Percentiles rank a stretch among this genome's conserved stretches.
Conservation (phyloP, 371 early-diverging fungal species). For the Syncephalastrum sp. region DNA sequence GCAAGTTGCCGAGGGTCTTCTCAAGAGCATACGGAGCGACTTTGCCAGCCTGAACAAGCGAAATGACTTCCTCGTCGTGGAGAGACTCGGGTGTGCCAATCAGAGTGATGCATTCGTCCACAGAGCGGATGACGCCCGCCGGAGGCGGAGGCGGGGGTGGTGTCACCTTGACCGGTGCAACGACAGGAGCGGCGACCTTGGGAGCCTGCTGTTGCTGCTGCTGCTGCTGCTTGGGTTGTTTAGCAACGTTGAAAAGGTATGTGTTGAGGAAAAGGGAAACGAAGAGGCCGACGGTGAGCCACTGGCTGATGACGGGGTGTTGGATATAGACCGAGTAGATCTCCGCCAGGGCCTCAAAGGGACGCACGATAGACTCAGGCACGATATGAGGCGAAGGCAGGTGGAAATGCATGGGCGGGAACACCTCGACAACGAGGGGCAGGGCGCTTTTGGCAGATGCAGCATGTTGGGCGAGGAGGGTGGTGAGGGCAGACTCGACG, state of each 20-base stretch:
- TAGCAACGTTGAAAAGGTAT: slow-evolving; percentile 63
- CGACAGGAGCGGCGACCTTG: neutral
- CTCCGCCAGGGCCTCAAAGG: slow-evolving; percentile 47
- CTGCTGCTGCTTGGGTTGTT: slow-evolving; percentile 44
- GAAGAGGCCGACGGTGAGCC: slow-evolving; percentile 52
- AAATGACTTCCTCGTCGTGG: slow-evolving; percentile 76
- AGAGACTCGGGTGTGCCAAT: slow-evolving; percentile 49
- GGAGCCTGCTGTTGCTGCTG: slow-evolving; percentile 17
- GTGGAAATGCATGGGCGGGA: slow-evolving; percentile 62
- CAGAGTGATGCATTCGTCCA: slow-evolving; percentile 65
- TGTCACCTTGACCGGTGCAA: slow-evolving; percentile 6
- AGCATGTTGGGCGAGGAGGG: slow-evolving; percentile 44
- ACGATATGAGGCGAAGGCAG: slow-evolving; percentile 27
- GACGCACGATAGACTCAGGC: slow-evolving; percentile 38
- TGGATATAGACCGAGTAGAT: slow-evolving; percentile 57
- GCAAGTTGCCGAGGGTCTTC: slow-evolving; percentile 70
- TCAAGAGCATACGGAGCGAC: slow-evolving; percentile 86
- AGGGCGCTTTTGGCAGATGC: slow-evolving; percentile 35
- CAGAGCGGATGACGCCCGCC: slow-evolving; percentile 46
- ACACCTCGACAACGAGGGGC: slow-evolving; percentile 62
- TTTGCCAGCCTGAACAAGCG: slow-evolving; percentile 69
- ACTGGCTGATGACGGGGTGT: slow-evolving; percentile 65
- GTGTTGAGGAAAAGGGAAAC: slow-evolving; percentile 66
- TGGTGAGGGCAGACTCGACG: slow-evolving; percentile 42
- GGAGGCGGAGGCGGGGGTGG: slow-evolving; percentile 18